Base-by-base conservation (phyloP, 768 basidiomycete genomes). In the Russula sp. region DNA sequence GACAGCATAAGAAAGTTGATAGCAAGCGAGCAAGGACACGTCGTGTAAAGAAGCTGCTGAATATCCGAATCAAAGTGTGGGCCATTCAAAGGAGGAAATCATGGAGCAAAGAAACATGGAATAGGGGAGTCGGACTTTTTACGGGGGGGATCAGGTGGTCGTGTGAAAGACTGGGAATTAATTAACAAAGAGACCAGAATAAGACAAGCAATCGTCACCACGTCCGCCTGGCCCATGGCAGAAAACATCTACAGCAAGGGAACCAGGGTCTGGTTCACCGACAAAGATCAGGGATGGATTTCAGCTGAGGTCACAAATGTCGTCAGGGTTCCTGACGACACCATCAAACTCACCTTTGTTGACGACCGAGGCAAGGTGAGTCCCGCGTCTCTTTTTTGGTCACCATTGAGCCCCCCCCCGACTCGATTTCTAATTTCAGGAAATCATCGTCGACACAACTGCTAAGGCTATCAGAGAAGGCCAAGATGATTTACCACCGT, bases 221-320 rank as follows among this genome's bases (percentile, higher is more conserved):
- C 64, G 14, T 57, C 51, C 55, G 55, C 48, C 57, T 55, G 66
- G 45, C 73, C 68, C 75, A 92, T 92, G 90, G 88, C 90, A 74
- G 90, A 92, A 79, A 91, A 91, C 79, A 89, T 91, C 72, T 92
- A 91, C 79, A 89, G 86, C 82, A 91, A 88, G 75, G 90, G 90
- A 65, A 91, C 89, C 66, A 82, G 89, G 69, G 90, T 91, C 72
- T 92, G 90, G 94, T 94, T 95, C 71, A 84, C 92, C 67, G 93
- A 96, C 79, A 94, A 91, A 76, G 94, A 96, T 66, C 85, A 88
- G 68, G 93, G 92, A 65, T 97, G 94, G 94, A 82, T 96, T 69
- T 91, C 91, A 48, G 94, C 88, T 62, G 89, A 93, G 74, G 91
- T 95, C 66, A 78, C 80, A 57, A 78, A 79, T 44, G 84, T 84